A percentile compares a stretch with the other conserved stretches of the same genome.
Evolutionary conservation across 179 eudicot genomes (phyloP).

Genomic region (Patellifolia procumbens): DNA sequence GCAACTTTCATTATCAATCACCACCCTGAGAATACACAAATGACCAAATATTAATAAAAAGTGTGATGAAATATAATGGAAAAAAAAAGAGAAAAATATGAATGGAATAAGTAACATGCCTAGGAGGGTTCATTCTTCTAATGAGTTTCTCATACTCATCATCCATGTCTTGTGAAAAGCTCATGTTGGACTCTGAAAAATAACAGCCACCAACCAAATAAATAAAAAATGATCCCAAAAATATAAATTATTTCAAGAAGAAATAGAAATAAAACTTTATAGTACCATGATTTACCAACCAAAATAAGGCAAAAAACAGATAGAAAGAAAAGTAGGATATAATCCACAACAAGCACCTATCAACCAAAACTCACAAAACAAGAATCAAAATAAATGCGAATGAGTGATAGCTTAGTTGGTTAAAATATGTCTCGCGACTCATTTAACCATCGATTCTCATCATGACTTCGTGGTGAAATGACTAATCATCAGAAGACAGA

Average conservation of each 20-base stretch:
- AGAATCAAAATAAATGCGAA: slow-evolving; percentile 16
- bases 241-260: not conserved
- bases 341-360: slow-evolving; percentile 11
- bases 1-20: slow-evolving; percentile 72
- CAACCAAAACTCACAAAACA: slow-evolving; percentile 12
- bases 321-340: too few species aligned
- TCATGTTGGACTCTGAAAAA: slow-evolving; percentile 52
- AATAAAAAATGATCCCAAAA: not conserved
- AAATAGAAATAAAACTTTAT: too few species aligned
- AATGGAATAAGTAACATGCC: slow-evolving; percentile 35
- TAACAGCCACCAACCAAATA: not conserved
- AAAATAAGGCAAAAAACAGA: slow-evolving; percentile 5
- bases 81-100: not conserved
- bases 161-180: slow-evolving; percentile 66
- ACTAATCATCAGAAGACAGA: slow-evolving; percentile 22
- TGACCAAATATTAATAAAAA: slow-evolving; percentile 17
- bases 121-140: slow-evolving; percentile 94
- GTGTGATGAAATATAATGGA: not conserved
- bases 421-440: too few species aligned
- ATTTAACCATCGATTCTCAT: too few species aligned
- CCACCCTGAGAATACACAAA: slow-evolving; percentile 66
- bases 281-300: slow-evolving; percentile 20
- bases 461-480: too few species aligned
- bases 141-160: slow-evolving; percentile 92
- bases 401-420: too few species aligned